Evolutionary conservation across 164 flowering plant genomes (phyloP).

Genomic region (Sextonia rubra): DNA sequence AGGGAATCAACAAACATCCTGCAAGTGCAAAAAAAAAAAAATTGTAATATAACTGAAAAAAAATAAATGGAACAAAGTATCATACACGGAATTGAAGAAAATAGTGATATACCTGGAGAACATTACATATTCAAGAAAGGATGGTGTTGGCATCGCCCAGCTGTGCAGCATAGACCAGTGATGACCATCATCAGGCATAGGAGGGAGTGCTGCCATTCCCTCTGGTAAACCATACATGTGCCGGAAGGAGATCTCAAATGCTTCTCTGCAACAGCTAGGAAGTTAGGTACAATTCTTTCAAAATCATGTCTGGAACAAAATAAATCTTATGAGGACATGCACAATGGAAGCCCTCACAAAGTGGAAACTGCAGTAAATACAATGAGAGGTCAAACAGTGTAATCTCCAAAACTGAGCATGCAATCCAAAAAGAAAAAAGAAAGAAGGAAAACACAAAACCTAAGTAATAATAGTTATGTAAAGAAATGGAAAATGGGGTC

Average conservation of each 20-base stretch:
- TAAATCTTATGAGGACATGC: no score
- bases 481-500: no score
- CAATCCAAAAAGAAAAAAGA: no score
- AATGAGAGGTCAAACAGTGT: no score
- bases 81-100: background rate
- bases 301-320: no score
- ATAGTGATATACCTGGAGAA: constrained; percentile 60
- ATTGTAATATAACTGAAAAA: background rate
- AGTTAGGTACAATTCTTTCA: background rate
- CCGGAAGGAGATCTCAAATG: constrained; percentile 75
- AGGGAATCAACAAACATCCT: constrained; percentile 95
- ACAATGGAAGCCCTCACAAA: no score
- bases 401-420: no score
- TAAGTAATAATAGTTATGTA: no score
- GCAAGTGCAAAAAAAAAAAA: constrained; percentile 13
- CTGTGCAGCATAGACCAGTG: constrained; percentile 89
- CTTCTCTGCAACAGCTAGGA: constrained; percentile 45
- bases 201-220: constrained; percentile 76
- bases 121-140: constrained; percentile 88
- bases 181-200: constrained; percentile 93
- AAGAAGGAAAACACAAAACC: no score
- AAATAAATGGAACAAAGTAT: background rate
- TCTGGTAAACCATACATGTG: constrained; percentile 74
- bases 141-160: constrained; percentile 98
- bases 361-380: no score